Evolutionary conservation across 176 grass and related monocot species (phyloP), one percentile per base, ranked within the genome.

Genomic region (Musa beccarii): DNA sequence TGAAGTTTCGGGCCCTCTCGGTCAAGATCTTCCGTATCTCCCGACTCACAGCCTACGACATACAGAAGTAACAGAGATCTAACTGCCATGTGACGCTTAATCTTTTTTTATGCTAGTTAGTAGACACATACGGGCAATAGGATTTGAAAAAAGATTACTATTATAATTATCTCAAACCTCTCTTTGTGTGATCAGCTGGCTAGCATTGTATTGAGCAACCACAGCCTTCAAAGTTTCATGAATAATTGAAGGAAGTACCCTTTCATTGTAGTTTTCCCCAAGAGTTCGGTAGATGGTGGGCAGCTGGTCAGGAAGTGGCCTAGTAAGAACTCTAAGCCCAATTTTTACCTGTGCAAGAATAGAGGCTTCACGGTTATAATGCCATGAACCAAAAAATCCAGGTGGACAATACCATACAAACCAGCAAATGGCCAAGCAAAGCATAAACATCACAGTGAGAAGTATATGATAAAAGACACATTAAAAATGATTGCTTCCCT

Each of bases 21-120:
- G 92, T 96, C 81, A 96, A 79, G 77, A 96, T 76, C 83, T 96
- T 96, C 80, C 92, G 87, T 63, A 96, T 96, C 83, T 96, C 92
- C 81, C 92, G 92, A 72, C 92, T 96, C 54, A 96, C 92, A 76
- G 89, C 84, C 92, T 96, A 81, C 63, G 81, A 63, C 74, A 83
- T 49, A 73, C 54, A 83, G 66, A 76, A 19, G 68, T 51, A 10
- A 59, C 1, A 54, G 34, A 43, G 34, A 43, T 43, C 34, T 43
- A 43, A 43, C 3, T 43, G 34, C 4, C 34, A 62, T 15, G 57
- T 62, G 15, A 19, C 21, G 13, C 16, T 13, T 57, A 62, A n/a
- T 62, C 57, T 19, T 62, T 62, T 1, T 57, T 16, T 57, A 57
- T 57, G 9, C 8, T n/a, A 62, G 57, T 62, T 43, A 43, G 34